Evolutionary conservation across 129 eudicot genomes (phyloP).

Genomic region (Logfia minima): DNA sequence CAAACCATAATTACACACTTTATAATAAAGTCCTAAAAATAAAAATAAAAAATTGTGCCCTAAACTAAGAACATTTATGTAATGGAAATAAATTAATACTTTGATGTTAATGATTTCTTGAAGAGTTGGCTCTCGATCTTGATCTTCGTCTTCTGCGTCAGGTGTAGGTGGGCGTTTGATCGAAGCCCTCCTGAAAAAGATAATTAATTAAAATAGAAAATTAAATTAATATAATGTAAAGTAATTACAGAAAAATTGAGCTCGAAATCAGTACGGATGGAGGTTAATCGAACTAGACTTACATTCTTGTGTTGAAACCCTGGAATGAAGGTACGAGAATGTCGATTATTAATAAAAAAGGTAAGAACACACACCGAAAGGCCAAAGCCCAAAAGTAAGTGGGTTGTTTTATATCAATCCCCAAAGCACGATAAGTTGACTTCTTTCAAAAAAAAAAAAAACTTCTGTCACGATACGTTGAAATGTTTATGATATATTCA

Average conservation of each 20-base stretch:
- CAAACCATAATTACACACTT: conserved; percentile 3
- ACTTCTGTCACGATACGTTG: no score
- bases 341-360: not conserved
- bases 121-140: conserved; percentile 56
- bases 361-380: not conserved
- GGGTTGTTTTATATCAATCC: no score
- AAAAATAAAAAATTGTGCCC: not conserved
- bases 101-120: conserved; percentile 65
- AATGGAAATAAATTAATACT: conserved; percentile 23
- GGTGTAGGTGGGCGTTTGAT: conserved; percentile 82
- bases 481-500: no score
- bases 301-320: conserved; percentile 12
- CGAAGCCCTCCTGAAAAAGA: conserved; percentile 57
- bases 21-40: not conserved
- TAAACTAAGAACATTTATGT: not conserved
- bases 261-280: not conserved
- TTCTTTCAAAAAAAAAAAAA: no score
- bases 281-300: not conserved
- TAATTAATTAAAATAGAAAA: not conserved
- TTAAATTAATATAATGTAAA: not conserved
- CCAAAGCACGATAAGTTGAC: no score
- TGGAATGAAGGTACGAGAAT: not conserved
- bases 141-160: conserved; percentile 53
- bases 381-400: no score
- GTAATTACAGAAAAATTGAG: not conserved